phyloP scores from a whole-genome alignment of 2,329 filamentous ascomycete species.

The Pseudocercospora vitis region DNA sequence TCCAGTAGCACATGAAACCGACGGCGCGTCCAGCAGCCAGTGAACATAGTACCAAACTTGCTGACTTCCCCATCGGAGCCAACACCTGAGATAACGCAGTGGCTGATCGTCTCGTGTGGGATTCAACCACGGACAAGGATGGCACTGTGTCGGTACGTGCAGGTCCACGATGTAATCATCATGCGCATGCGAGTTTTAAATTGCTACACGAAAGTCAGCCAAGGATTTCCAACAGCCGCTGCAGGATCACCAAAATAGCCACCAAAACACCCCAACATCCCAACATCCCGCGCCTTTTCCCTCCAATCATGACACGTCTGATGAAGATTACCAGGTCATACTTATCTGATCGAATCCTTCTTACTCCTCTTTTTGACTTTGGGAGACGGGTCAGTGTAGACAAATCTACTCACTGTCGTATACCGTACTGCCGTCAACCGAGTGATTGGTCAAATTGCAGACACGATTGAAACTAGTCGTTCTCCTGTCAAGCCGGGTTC shows the following conservation, averaged over 20 bases:
- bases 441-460: background rate
- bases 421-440: too few species aligned
- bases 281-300: background rate
- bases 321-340: background rate
- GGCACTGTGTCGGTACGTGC: background rate
- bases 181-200: conserved; percentile 5
- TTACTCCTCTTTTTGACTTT: background rate
- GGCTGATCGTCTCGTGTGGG: background rate
- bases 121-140: background rate
- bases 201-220: background rate
- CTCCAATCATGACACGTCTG: background rate
- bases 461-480: background rate
- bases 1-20: too few species aligned
- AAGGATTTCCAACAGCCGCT: conserved; percentile 3
- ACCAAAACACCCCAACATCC: too few species aligned
- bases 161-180: too few species aligned
- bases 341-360: background rate
- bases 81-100: background rate
- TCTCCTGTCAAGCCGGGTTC: too few species aligned
- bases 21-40: too few species aligned
- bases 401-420: too few species aligned
- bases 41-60: background rate
- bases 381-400: too few species aligned
- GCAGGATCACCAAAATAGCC: background rate
- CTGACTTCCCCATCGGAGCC: background rate